A percentile compares a stretch with the other conserved stretches of the same genome.
These are phyloP conservation scores for Symbiodinium natans DNA, from an alignment of 73 alveolate species.

Conservation along the genomic window DNA sequence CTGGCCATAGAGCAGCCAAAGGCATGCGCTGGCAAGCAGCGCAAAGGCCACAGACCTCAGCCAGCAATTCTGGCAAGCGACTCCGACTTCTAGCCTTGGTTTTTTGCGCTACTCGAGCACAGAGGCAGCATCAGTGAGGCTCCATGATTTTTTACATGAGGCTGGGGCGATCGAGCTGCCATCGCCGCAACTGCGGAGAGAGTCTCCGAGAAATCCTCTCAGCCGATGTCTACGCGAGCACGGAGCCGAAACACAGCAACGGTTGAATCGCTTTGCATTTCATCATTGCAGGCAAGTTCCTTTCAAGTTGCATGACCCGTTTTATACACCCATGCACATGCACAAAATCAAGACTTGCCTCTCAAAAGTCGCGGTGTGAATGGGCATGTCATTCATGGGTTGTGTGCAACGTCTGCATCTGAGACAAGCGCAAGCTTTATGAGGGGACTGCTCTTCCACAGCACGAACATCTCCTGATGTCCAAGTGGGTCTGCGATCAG, in stretches of 20 bases:
- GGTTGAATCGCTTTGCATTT: no score
- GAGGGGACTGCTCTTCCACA: not conserved
- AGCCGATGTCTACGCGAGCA: not conserved
- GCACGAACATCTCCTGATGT: not conserved
- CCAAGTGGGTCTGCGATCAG: no score
- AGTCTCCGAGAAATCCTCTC: not conserved
- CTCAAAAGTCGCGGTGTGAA: no score
- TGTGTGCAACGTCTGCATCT: no score
- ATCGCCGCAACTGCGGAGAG: not conserved
- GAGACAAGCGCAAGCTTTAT: not conserved
- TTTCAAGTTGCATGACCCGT: no score
- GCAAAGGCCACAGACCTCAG: not conserved
- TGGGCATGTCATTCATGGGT: no score
- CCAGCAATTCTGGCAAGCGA: not conserved
- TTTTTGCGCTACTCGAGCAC: not conserved
- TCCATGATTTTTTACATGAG: not conserved
- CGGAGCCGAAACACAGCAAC: no score
- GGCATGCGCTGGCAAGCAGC: not conserved
- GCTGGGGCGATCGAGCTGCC: not conserved
- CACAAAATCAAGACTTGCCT: no score
- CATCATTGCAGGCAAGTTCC: no score
- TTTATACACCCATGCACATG: no score
- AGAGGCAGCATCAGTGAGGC: not conserved
- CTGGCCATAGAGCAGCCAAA: constrained; percentile 64
- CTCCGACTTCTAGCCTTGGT: not conserved